Conservation (phyloP, 2,329 filamentous ascomycete genomes). For the Sarocladium oryzae region DNA sequence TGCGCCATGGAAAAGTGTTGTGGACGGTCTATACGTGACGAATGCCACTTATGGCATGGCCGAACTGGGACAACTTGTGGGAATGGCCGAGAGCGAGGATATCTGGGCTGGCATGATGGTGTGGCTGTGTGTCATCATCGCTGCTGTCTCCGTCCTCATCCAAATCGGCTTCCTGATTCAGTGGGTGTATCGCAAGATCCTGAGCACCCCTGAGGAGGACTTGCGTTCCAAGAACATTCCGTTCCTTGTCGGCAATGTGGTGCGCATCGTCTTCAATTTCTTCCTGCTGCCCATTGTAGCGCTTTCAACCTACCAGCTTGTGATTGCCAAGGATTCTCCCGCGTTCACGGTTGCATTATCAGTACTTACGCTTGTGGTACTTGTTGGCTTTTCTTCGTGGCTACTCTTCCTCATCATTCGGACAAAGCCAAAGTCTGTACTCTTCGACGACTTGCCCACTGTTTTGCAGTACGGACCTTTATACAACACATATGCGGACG, state of each 20-base stretch:
- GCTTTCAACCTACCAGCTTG: slow-evolving; percentile 85
- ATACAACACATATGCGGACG: slow-evolving; percentile 96
- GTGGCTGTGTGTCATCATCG: slow-evolving; percentile 77
- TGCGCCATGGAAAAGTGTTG: slow-evolving; percentile 57
- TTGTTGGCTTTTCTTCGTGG: slow-evolving; percentile 71
- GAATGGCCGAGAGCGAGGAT: slow-evolving; percentile 68
- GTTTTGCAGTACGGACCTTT: slow-evolving; percentile 85
- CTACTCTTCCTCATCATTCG: slow-evolving; percentile 73
- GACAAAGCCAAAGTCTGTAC: slow-evolving; percentile 73
- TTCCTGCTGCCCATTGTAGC: slow-evolving; percentile 83
- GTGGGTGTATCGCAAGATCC: slow-evolving; percentile 68
- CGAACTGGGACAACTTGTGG: slow-evolving; percentile 71
- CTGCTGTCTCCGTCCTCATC: slow-evolving; percentile 57
- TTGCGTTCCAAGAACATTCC: slow-evolving; percentile 86
- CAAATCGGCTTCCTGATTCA: slow-evolving; percentile 72
- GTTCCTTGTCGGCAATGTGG: slow-evolving; percentile 70
- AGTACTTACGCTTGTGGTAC: slow-evolving; percentile 63
- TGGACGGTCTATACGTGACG: slow-evolving; percentile 81
- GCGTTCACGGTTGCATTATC: slow-evolving; percentile 68
- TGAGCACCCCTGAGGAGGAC: slow-evolving; percentile 74
- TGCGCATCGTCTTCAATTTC: slow-evolving; percentile 88
- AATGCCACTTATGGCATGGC: slow-evolving; percentile 76
- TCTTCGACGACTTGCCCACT: slow-evolving; percentile 90
- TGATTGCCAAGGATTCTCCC: slow-evolving; percentile 63
- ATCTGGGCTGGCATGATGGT: slow-evolving; percentile 93